These are phyloP conservation scores for Botrytis tulipae DNA, from an alignment of 2,329 filamentous ascomycete genomes.

Conservation along the genomic window DNA sequence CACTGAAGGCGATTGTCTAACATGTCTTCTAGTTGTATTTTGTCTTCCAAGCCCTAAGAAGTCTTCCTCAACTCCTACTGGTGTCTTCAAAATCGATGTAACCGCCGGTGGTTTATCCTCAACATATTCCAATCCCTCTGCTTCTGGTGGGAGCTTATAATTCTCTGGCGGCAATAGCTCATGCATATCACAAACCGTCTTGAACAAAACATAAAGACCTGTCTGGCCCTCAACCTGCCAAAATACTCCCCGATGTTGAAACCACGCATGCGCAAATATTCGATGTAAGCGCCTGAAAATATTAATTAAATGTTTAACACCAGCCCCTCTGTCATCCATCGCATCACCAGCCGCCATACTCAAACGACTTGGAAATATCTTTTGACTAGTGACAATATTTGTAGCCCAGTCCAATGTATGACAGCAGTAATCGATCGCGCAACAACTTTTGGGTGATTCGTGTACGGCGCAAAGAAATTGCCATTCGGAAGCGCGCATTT, in stretches of 20 bases:
- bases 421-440: constrained; percentile 98
- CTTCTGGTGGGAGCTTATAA: constrained; percentile 91
- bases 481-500: constrained; percentile 99
- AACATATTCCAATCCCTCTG: constrained; percentile 71
- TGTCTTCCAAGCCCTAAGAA: constrained; percentile 56
- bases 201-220: constrained; percentile 95
- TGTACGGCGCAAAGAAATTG: constrained; percentile 98
- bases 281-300: constrained; percentile 92
- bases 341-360: constrained; percentile 42
- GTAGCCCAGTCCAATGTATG: constrained; percentile 98
- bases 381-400: constrained; percentile 88
- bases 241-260: constrained; percentile 92
- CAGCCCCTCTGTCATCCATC: constrained; percentile 59
- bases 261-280: constrained; percentile 99
- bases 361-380: constrained; percentile 84
- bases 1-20: constrained; percentile 74
- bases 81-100: constrained; percentile 40
- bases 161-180: constrained; percentile 88
- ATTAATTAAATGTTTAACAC: constrained; percentile 84
- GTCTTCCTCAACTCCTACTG: constrained; percentile 48
- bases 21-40: constrained; percentile 76
- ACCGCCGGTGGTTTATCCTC: constrained; percentile 43
- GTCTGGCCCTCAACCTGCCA: constrained; percentile 89
- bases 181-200: constrained; percentile 92
- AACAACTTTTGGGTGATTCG: constrained; percentile 93